A percentile compares a stretch with the other conserved stretches of the same genome.
Conservation (phyloP, 2,329 filamentous ascomycete genomes). For the Parascedosporium putredinis region DNA sequence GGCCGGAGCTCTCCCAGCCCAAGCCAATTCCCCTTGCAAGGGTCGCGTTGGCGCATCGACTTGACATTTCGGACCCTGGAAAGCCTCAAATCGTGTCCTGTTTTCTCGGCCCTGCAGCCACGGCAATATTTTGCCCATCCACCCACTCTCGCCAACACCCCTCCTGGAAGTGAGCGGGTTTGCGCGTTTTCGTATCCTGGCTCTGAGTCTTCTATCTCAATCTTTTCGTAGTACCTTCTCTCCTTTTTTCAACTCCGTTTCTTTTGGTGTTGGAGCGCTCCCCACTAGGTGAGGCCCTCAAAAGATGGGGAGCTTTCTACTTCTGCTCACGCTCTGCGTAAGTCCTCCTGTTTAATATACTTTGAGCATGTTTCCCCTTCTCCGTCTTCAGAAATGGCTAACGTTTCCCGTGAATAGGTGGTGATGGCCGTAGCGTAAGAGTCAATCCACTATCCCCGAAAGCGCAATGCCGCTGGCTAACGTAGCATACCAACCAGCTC, state of each 20-base stretch:
- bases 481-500: slow-evolving; percentile 47
- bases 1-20: no score
- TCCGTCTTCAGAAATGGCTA: neutral
- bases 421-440: slow-evolving; percentile 50
- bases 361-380: neutral
- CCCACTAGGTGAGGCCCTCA: neutral
- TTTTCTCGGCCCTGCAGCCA: no score
- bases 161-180: no score
- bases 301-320: slow-evolving; percentile 28
- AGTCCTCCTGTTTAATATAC: slow-evolving; percentile 14
- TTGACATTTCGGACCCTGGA: neutral
- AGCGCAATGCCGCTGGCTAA: slow-evolving; percentile 11
- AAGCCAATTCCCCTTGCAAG: neutral
- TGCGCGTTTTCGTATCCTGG: no score
- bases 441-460: neutral
- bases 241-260: neutral
- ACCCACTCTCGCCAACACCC: no score
- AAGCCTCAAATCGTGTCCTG: neutral
- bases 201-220: neutral
- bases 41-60: neutral
- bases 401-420: slow-evolving; percentile 25
- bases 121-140: no score
- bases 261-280: neutral
- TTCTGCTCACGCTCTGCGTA: slow-evolving; percentile 31
- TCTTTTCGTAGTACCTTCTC: neutral